Conservation (phyloP, 1,284 basidiomycete species). For the Cryptococcus sp. region DNA sequence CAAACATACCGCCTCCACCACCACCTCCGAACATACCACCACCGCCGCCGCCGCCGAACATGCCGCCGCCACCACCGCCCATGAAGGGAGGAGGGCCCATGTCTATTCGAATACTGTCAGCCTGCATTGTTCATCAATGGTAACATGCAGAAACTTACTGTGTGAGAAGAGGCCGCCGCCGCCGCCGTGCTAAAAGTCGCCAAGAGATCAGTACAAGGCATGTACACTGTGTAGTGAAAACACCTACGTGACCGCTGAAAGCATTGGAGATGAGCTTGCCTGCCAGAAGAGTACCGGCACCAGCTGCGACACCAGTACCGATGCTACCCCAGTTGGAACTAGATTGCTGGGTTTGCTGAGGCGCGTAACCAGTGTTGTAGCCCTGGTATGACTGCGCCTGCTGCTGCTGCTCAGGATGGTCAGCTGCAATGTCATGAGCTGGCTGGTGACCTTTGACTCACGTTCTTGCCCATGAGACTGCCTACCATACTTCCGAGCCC, state of each 20-base stretch:
- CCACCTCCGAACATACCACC: constrained; percentile 2
- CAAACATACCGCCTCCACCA: constrained; percentile 9
- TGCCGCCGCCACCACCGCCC: constrained; percentile 17
- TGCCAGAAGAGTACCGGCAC: constrained; percentile 15
- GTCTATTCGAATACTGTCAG: no score
- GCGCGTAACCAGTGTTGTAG: constrained; percentile 12
- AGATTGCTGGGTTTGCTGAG: constrained; percentile 12
- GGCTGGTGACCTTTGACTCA: neutral
- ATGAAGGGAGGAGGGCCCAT: constrained; percentile 43
- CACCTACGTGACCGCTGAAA: constrained; percentile 6
- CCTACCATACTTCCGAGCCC: constrained; percentile 24
- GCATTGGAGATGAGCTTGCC: constrained; percentile 16
- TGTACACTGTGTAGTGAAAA: neutral
- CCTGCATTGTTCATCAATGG: no score
- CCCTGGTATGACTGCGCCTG: constrained; percentile 8
- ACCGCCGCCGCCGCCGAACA: constrained; percentile 15
- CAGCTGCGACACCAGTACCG: constrained; percentile 17
- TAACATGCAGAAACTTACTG: neutral
- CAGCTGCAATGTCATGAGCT: neutral
- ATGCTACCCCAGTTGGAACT: constrained; percentile 12
- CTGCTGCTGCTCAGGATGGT: neutral
- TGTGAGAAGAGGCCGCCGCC: constrained; percentile 19
- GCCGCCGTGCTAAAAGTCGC: constrained; percentile 12
- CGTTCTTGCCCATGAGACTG: constrained; percentile 17
- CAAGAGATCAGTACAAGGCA: constrained; percentile 1